Base-by-base conservation (phyloP, 805 yeast genomes). In the Limtongia smithiae region DNA sequence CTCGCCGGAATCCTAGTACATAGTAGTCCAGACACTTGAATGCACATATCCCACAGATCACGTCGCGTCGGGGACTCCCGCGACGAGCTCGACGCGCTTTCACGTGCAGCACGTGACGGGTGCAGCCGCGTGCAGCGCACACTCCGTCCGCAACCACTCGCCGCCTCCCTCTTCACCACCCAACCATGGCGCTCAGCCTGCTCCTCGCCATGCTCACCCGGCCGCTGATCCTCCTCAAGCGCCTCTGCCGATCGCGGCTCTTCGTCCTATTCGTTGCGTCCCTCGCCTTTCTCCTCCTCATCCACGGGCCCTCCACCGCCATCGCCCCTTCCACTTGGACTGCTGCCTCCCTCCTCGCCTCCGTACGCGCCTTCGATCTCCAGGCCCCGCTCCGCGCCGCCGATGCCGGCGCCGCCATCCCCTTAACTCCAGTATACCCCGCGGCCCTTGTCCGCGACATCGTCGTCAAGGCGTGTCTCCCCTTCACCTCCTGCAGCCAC, bases 381-480 rank as follows among this genome's bases (percentile, higher is more conserved):
- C 39, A 22, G n/a, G 11, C 27, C 21, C 6, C 42, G 6, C 12
- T 38, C 42, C 11, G 6, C 33, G 18, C 11, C 40, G 15, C 32
- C 22, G 38, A 9, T 11, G n/a, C 20, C 12, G 38, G 9, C 12
- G 12, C 17, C 9, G 17, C 14, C 11, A 20, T 39, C 35, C 24
- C 31, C 20, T 17, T 17, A 3, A 15, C n/a, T 25, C 15, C 43
- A 4, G 40, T 36, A 11, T 20, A 33, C 3, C 54, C 54, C 7
- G 48, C 41, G 5, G 27, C 41, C 12, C 37, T 50, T 2, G 17
- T 50, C 18, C 22, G 34, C 24, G 41, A 39, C 34, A 34, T 41
- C 27, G 15, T 38, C 46, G 40, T 51, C 27, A 28, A 32, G 25
- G 33, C 27, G 18, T 51, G 55, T 41, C 50, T 41, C 46, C 56